These are phyloP conservation scores for Cladophialophora psammophila DNA, from an alignment of 2,329 filamentous ascomycete species.

Conservation along the genomic window DNA sequence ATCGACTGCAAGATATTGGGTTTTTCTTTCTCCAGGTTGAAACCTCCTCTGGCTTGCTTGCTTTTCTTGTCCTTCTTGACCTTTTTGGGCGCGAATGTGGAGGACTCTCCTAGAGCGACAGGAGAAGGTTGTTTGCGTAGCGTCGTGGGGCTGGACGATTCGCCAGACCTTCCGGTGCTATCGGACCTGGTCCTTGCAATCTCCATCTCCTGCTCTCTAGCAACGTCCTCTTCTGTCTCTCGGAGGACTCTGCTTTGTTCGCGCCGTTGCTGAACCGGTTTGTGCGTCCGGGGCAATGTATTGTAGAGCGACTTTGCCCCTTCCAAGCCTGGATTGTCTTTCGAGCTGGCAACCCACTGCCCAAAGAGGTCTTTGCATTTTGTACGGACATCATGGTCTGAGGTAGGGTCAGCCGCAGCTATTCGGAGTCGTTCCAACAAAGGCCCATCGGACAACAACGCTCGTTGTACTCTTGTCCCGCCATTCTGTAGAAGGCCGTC, in stretches of 20 bases:
- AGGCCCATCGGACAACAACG: conserved; percentile 82
- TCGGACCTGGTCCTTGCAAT: conserved; percentile 31
- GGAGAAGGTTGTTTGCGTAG: conserved; percentile 37
- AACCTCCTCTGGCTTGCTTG: conserved; percentile 59
- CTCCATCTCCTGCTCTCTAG: conserved; percentile 59
- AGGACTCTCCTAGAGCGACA: conserved; percentile 36
- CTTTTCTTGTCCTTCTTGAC: conserved; percentile 54
- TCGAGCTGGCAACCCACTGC: conserved; percentile 83
- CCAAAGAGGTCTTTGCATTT: conserved; percentile 89
- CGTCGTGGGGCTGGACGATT: conserved; percentile 33
- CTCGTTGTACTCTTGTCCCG: conserved; percentile 82
- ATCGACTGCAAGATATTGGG: conserved; percentile 86
- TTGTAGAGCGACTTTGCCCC: conserved; percentile 80
- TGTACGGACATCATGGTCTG: conserved; percentile 82
- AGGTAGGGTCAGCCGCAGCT: conserved; percentile 82
- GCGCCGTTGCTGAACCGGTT: conserved; percentile 68
- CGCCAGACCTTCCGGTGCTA: conserved; percentile 25
- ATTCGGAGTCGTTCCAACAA: conserved; percentile 89
- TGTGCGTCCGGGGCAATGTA: conserved; percentile 71
- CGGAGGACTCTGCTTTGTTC: conserved; percentile 82
- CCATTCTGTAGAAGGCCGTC: conserved; percentile 96
- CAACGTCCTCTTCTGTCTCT: conserved; percentile 75
- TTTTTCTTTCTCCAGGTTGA: conserved; percentile 87
- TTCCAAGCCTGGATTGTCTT: conserved; percentile 78
- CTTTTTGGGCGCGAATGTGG: conserved; percentile 37